Evolutionary conservation across 768 basidiomycete species (phyloP), one percentile per base, ranked within the genome.

Genomic region (Macrolepiota albuminosa): DNA sequence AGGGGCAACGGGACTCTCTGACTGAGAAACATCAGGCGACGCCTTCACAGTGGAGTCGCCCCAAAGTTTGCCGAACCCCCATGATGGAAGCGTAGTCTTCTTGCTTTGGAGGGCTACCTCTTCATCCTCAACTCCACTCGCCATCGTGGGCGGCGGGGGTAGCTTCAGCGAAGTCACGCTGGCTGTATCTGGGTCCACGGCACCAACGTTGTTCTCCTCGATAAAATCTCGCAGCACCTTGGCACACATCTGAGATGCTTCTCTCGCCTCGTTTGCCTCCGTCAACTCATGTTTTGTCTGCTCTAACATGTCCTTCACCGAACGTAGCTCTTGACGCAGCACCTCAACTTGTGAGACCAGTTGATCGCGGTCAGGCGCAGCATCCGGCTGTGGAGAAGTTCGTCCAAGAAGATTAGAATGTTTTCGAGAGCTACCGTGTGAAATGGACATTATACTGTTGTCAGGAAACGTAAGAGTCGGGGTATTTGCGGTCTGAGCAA

Each of bases 161-260:
- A 79, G 69, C 54, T 77, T 78, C 3, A 78, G 64, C 24, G 71
- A 64, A 43, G 67, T 63, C 50, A 68, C 29, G 56, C 52, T 53
- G 54, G 53, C 56, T 49, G 64, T 34, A 53, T 66, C 63, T 18
- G 62, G 33, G 54, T 65, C 62, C 10, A 56, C 37, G 31, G 66
- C 72, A 9, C 88, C 88, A 52, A 89, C 78, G 58, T 85, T 84
- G 69, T 87, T 85, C 63, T 91, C 85, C 24, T 83, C 84, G 63
- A 93, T 92, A 69, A 89, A 98, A 59, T 86, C 88, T 40, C 94
- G 81, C 46, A 98, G 76, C 0, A 89, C 91, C 57, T 83, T 85
- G 63, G 91, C 85, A 69, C 93, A 95, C 0, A 82, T 82, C 64
- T 98, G 94, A 39, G 89, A 91, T 4, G 95, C 95, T 68, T 93